Base-by-base conservation (phyloP, 1,139 yeast genomes). In the Suhomyces ambrosiae region DNA sequence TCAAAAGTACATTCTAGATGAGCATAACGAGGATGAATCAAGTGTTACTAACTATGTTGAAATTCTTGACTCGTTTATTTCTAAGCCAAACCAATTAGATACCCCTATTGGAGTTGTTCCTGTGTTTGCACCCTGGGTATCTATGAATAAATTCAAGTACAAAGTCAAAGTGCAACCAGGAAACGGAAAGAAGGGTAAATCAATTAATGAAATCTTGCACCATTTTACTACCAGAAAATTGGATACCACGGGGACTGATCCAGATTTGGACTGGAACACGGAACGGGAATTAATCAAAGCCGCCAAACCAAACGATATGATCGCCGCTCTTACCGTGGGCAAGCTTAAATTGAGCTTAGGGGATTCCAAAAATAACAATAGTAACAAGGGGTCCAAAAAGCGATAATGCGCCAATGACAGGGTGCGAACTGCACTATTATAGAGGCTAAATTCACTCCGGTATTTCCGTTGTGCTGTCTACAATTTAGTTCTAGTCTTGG, bases 131-230 rank as follows among this genome's bases (percentile, higher is more conserved):
- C 98, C 98, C 1, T 94, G 97, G 96, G 63, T 76, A 9, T 75
- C 97, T 0, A 62, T 92, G 50, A 75, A 70, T 44, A 84, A 84
- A 57, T 78, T 75, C 62, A 84, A 86, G 57, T 89, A 86, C 63
- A 89, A 88, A 57, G 83, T 87, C 26, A 90, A 92, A 60, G 64
- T 92, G 27, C 88, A 82, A 49, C 94, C 95, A 0, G 99, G 99
- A 0, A 71, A 76, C 29, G 82, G 83, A 18, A 92, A 94, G 60
- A 92, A 90, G 60, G 96, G 97, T 2, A 92, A 92, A 55, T 82
- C 94, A 0, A 70, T 88, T 25, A 74, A 74, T 41, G 96, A 89
- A 44, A 71, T 80, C 2, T 51, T 89, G 37, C 74, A 78, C 45
- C 74, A 74, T 49, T 80, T 89, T 53, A 63, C 72, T 30, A 68